Conservation (phyloP, 441 rosid genomes). For the Manihot esculenta region DNA sequence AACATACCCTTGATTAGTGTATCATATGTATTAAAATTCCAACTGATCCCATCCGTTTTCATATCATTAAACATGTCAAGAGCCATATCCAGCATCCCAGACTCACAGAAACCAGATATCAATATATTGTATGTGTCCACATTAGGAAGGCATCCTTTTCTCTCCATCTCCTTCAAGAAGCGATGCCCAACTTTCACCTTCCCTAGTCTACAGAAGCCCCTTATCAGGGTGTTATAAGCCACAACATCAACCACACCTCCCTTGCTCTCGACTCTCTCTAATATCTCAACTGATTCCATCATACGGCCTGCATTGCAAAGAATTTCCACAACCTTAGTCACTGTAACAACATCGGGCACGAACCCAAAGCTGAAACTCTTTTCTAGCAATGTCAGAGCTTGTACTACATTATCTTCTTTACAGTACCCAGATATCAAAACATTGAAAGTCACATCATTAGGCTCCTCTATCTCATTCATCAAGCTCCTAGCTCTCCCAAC, state of each 20-base stretch:
- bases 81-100: conserved; percentile 61
- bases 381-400: conserved; percentile 70
- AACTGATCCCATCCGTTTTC: conserved; percentile 67
- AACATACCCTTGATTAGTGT: conserved; percentile 56
- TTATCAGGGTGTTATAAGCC: conserved; percentile 69
- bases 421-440: conserved; percentile 73
- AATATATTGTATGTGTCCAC: conserved; percentile 62
- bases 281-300: conserved; percentile 59
- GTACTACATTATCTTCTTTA: conserved; percentile 62
- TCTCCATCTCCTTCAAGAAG: conserved; percentile 76
- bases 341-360: conserved; percentile 64
- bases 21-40: conserved; percentile 64
- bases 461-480: conserved; percentile 66
- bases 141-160: conserved; percentile 75
- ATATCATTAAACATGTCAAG: conserved; percentile 69
- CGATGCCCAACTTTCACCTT: conserved; percentile 56
- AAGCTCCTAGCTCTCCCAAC: conserved; percentile 85
- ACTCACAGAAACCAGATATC: conserved; percentile 60
- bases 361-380: conserved; percentile 62
- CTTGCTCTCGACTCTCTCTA: conserved; percentile 68
- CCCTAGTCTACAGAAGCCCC: conserved; percentile 59
- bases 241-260: conserved; percentile 64
- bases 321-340: conserved; percentile 65
- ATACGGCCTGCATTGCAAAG: conserved; percentile 66
- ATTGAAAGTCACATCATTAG: conserved; percentile 72